Evolutionary conservation across 2,329 filamentous ascomycete genomes (phyloP).

Genomic region (Calonectria honghensis): DNA sequence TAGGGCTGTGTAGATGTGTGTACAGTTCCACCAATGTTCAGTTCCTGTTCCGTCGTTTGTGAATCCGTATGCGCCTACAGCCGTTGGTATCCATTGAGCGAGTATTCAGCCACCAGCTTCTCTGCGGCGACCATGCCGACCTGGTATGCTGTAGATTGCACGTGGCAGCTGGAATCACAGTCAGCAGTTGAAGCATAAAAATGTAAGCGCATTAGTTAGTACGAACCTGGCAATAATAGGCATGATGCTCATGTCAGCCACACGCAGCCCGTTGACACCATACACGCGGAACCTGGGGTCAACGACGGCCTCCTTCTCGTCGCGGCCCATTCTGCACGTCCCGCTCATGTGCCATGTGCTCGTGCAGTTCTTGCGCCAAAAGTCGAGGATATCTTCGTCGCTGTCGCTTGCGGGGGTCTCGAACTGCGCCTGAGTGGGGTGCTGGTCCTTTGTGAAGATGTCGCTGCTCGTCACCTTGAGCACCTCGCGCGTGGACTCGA

Average conservation of each 20-base stretch:
- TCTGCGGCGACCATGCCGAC: constrained; percentile 46
- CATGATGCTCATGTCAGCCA: constrained; percentile 71
- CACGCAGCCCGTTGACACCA: constrained; percentile 68
- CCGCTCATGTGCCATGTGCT: constrained; percentile 49
- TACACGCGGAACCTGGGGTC: constrained; percentile 66
- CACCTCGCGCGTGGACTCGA: constrained; percentile 44
- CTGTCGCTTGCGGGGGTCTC: constrained; percentile 39
- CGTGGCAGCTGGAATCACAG: constrained; percentile 30
- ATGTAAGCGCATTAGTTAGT: too few species aligned
- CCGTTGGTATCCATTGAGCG: constrained; percentile 40
- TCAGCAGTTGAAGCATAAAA: constrained; percentile 3
- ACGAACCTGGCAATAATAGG: constrained; percentile 60
- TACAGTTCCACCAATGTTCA: background rate
- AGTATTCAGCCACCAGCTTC: constrained; percentile 43
- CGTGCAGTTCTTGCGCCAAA: constrained; percentile 41
- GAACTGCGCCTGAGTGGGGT: constrained; percentile 35
- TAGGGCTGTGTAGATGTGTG: constrained; percentile 8
- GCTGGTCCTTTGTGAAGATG: constrained; percentile 39
- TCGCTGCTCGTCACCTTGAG: constrained; percentile 37
- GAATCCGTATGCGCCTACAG: background rate
- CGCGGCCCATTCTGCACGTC: constrained; percentile 40
- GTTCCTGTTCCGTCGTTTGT: background rate
- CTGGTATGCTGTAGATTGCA: constrained; percentile 46
- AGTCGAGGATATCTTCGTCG: constrained; percentile 46
- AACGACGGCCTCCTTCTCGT: constrained; percentile 37